Base-by-base conservation (phyloP, 2,329 filamentous ascomycete genomes). In the Ophiostoma australiae region DNA sequence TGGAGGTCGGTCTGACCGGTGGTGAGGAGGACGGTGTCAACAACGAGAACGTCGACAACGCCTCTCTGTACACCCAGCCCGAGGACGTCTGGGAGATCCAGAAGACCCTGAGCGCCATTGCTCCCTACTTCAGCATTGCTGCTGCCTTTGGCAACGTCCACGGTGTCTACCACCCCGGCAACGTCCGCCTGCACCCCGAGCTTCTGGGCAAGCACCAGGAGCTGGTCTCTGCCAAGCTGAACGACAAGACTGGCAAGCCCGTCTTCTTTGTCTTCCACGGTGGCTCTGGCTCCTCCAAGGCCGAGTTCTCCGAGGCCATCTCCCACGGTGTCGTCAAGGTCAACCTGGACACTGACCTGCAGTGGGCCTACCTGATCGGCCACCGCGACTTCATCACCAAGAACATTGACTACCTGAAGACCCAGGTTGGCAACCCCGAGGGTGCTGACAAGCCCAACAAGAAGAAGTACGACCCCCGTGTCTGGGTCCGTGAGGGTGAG, bases 251-350 rank as follows among this genome's bases (percentile, higher is more conserved):
- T 75, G 87, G 91, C 80, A 97, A 97, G 90, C 95, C 95, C 76
- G 92, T 98, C 80, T 98, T 94, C 89, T 93, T 99, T 79, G 95
- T 99, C 81, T 99, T 99, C 91, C 95, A 99, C 87, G 95, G 95
- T 79, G 95, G 95, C 78, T 97, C 92, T 75, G 95, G 95, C 76
- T 96, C 92, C 75, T 86, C 87, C 80, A 96, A 97, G 86, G 83
- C 92, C 77, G 95, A 99, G 85, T 99, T 91, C 87, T 86, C 85
- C 74, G 89, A 93, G 77, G 94, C 94, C 79, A 97, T 97, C 82
- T 84, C 85, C 80, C 91, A 94, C 82, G 95, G 95, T 86, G 94
- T 99, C 77, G 91, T 97, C 85, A 99, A 99, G 90, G 95, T 99
- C 84, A 99, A 99, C 86, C 86, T 99, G 78, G 95, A 99, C 84